Conservation (phyloP, 192 early-diverging fungal species). For the Entomortierella beljakovae region DNA sequence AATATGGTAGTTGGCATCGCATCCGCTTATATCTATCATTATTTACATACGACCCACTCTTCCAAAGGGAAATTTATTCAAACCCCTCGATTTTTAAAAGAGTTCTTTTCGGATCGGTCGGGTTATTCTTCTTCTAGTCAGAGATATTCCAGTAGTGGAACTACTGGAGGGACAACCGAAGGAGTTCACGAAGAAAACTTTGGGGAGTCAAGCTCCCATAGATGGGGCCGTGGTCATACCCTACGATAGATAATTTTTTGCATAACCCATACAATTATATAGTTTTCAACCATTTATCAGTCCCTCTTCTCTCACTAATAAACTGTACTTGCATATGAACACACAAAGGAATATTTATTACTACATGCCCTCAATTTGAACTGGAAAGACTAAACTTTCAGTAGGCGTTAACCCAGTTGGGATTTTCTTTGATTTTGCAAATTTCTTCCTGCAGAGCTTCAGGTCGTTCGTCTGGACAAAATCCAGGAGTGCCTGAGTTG, state of each 20-base stretch:
- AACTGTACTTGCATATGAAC: too few relatives aligned
- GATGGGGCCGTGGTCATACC: slow-evolving; percentile 64
- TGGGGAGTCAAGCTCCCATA: slow-evolving; percentile 35
- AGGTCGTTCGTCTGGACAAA: slow-evolving; percentile 64
- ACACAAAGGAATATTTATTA: too few relatives aligned
- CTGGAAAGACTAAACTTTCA: slow-evolving; percentile 52
- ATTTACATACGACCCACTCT: slow-evolving; percentile 75
- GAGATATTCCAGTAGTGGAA: slow-evolving; percentile 42
- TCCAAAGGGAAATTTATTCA: slow-evolving; percentile 68
- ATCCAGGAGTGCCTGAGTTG: slow-evolving; percentile 64
- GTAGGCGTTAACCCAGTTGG: slow-evolving; percentile 61
- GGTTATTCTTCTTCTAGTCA: too few relatives aligned
- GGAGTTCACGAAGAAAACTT: slow-evolving; percentile 2
- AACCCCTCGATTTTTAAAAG: slow-evolving; percentile 73
- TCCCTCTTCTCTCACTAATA: too few relatives aligned
- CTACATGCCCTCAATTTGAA: slow-evolving; percentile 43
- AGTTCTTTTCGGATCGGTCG: slow-evolving; percentile 55
- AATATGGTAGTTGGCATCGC: slow-evolving; percentile 71
- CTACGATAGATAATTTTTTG: too few relatives aligned
- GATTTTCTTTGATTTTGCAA: slow-evolving; percentile 61
- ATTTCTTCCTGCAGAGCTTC: slow-evolving; percentile 69
- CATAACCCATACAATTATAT: too few relatives aligned
- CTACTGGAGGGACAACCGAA: slow-evolving; percentile 24
- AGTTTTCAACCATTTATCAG: too few relatives aligned
- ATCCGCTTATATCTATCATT: slow-evolving; percentile 81